Conservation (phyloP, 179 eudicot genomes). For the Spergularia azorica region DNA sequence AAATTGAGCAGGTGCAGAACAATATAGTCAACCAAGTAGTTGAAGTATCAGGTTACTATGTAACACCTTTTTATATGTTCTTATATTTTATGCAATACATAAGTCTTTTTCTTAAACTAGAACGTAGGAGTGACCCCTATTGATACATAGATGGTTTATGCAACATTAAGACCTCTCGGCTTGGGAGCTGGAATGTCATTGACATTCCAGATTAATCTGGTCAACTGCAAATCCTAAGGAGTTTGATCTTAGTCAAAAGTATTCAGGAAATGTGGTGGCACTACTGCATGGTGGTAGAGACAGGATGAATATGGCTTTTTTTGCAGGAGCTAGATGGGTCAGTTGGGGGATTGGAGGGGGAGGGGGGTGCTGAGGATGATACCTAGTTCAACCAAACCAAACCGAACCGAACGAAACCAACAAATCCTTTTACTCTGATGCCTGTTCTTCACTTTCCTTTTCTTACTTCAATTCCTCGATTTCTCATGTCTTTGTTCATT, state of each 20-base stretch:
- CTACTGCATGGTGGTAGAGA: neutral
- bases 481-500: neutral
- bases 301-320: neutral
- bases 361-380: neutral
- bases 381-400: neutral
- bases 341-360: neutral
- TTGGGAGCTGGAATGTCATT: neutral
- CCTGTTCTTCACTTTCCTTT: neutral
- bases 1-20: conserved; percentile 17
- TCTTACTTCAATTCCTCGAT: neutral
- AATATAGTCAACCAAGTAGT: conserved; percentile 23
- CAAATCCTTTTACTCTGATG: neutral
- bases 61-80: neutral
- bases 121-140: neutral
- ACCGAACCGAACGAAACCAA: neutral
- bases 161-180: neutral
- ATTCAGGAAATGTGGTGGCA: neutral
- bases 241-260: neutral
- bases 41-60: conserved; percentile 32
- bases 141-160: neutral
- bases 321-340: neutral
- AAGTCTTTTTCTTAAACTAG: neutral
- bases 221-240: neutral
- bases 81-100: neutral
- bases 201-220: neutral